Evolutionary conservation across 78 protist species (phyloP).

Genomic region (Chrysochromulina parva): DNA sequence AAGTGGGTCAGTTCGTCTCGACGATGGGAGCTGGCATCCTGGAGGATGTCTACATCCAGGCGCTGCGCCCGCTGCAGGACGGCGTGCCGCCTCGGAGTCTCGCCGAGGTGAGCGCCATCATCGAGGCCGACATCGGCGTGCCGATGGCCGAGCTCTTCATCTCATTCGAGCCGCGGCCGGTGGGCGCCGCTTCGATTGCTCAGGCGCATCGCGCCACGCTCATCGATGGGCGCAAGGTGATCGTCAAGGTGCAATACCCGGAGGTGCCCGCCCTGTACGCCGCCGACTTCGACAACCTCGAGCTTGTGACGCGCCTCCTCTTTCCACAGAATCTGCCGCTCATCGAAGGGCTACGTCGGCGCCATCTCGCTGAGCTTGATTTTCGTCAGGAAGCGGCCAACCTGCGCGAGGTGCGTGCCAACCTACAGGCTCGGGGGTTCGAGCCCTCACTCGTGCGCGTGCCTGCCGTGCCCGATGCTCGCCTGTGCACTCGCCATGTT

Average conservation of each 20-base stretch:
- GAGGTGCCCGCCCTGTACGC: constrained; percentile 13
- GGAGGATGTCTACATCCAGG: not conserved
- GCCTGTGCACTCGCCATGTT: constrained; percentile 41
- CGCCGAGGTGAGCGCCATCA: not conserved
- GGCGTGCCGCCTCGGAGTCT: constrained; percentile 18
- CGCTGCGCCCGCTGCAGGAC: constrained; percentile 15
- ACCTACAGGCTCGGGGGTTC: not conserved
- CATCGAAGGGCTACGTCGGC: not conserved
- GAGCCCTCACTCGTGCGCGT: not conserved
- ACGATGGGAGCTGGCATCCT: constrained; percentile 42
- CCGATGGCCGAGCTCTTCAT: not conserved
- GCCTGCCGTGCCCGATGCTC: not conserved
- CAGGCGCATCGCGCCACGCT: constrained; percentile 56
- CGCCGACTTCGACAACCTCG: not conserved
- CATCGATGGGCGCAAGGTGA: constrained; percentile 49
- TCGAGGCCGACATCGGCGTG: not conserved
- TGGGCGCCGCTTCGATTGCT: constrained; percentile 58
- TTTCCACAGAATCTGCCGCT: not conserved
- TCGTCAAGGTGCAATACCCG: constrained; percentile 56
- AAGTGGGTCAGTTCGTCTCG: constrained; percentile 15
- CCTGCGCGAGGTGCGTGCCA: not conserved
- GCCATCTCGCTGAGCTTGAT: too few relatives aligned
- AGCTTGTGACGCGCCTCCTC: not conserved
- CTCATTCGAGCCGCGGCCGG: constrained; percentile 14
- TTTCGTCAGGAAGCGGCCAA: too few relatives aligned